Evolutionary conservation across 1,284 basidiomycete species (phyloP).

Genomic region (Pseudomicrostroma phylloplanum): DNA sequence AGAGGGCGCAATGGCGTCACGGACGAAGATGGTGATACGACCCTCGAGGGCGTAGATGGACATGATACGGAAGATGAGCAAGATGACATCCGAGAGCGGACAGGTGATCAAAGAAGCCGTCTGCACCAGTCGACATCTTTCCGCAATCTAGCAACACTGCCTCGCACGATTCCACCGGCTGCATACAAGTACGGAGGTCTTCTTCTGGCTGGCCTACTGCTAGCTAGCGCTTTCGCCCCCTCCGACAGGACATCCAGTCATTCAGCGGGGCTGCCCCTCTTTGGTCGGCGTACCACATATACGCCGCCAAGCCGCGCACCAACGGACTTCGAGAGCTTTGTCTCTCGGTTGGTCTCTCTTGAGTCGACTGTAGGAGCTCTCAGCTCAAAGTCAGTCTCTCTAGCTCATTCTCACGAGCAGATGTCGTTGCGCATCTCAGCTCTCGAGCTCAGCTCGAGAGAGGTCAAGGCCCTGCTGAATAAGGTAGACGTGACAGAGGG

Average conservation of each 20-base stretch:
- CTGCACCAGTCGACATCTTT: no score
- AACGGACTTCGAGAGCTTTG: slow-evolving; percentile 4
- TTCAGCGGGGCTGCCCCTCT: neutral
- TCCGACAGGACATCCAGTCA: no score
- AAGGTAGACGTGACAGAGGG: neutral
- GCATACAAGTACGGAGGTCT: no score
- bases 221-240: no score
- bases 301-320: neutral
- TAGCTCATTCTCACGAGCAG: neutral
- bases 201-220: no score
- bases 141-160: no score
- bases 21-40: slow-evolving; percentile 2
- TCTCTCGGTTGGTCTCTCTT: neutral
- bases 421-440: neutral
- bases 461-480: neutral
- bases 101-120: no score
- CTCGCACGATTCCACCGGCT: no score
- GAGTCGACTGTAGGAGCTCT: neutral
- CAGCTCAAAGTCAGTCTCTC: neutral
- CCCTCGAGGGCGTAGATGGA: neutral
- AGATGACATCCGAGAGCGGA: neutral
- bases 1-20: slow-evolving; percentile 1
- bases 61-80: neutral
- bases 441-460: slow-evolving; percentile 4
- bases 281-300: neutral